Evolutionary conservation across 805 yeast genomes (phyloP).

Genomic region (Kregervanrija fluxuum): DNA sequence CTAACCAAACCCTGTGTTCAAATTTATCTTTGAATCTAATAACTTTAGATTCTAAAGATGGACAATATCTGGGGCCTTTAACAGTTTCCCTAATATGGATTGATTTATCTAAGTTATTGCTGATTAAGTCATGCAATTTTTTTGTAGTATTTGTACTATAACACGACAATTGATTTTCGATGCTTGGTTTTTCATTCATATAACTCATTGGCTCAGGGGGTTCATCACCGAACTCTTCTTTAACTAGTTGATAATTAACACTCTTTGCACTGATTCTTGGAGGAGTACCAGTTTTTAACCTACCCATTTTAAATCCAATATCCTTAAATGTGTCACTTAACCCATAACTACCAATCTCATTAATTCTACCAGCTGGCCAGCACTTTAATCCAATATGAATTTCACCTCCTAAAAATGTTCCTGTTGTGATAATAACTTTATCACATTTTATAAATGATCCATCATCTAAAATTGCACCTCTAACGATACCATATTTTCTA

Average conservation of each 20-base stretch:
- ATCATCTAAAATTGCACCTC: slow-evolving; percentile 67
- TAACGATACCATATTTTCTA: slow-evolving; percentile 38
- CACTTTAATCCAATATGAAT: slow-evolving; percentile 80
- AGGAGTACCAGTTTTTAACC: slow-evolving; percentile 96
- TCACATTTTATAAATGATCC: slow-evolving; percentile 55
- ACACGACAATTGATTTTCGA: slow-evolving; percentile 58
- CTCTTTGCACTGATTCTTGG: slow-evolving; percentile 72
- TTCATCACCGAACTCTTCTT: slow-evolving; percentile 69
- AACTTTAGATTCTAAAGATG: slow-evolving; percentile 88
- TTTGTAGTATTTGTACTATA: slow-evolving; percentile 75
- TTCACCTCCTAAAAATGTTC: slow-evolving; percentile 92
- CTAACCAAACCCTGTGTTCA: slow-evolving; percentile 85
- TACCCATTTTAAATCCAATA: slow-evolving; percentile 77
- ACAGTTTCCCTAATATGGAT: slow-evolving; percentile 91
- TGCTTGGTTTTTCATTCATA: slow-evolving; percentile 60
- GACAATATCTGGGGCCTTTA: slow-evolving; percentile 96
- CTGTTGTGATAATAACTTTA: slow-evolving; percentile 85
- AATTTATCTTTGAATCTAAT: slow-evolving; percentile 70
- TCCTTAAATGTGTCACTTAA: slow-evolving; percentile 68
- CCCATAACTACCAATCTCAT: slow-evolving; percentile 88
- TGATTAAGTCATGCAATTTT: slow-evolving; percentile 61
- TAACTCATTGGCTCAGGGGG: slow-evolving; percentile 90
- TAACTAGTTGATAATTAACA: slow-evolving; percentile 58
- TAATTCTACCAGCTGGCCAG: slow-evolving; percentile 88
- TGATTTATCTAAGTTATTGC: slow-evolving; percentile 68